Evolutionary conservation across 139 green algal genomes (phyloP).

Genomic region (Edaphochlamys debaryana): DNA sequence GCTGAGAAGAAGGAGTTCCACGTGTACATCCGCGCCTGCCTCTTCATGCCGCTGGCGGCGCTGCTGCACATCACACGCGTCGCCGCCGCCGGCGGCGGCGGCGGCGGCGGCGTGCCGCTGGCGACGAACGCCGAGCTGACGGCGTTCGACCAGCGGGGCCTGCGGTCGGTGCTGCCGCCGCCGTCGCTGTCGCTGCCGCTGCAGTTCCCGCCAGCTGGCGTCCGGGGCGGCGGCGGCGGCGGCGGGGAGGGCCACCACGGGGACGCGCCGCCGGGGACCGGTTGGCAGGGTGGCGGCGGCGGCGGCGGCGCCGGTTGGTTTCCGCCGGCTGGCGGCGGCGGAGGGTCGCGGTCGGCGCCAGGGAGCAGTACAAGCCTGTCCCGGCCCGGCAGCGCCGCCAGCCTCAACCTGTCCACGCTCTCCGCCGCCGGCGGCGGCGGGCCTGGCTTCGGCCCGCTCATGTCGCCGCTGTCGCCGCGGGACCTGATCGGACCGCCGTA

Average conservation of each 20-base stretch:
- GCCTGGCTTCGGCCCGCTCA: not conserved
- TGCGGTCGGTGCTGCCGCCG: not conserved
- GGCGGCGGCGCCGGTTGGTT: not conserved
- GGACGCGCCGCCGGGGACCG: not conserved
- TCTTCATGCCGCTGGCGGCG: constrained; percentile 39
- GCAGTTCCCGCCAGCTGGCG: no score
- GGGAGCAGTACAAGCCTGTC: not conserved
- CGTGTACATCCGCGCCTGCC: constrained; percentile 41
- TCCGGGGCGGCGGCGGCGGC: not conserved
- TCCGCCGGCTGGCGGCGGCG: not conserved
- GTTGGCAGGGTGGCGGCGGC: no score
- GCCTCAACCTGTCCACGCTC: not conserved
- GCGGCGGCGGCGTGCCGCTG: not conserved
- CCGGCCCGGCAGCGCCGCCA: not conserved
- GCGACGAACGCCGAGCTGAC: constrained; percentile 19
- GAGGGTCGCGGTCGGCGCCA: not conserved
- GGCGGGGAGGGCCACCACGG: not conserved
- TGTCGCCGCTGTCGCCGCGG: not conserved
- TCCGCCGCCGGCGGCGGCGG: not conserved
- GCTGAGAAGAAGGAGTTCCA: constrained; percentile 44
- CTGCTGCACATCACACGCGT: constrained; percentile 12
- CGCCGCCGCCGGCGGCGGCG: not conserved
- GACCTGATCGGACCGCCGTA: no score
- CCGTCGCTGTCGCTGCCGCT: not conserved
- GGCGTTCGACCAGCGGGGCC: constrained; percentile 29